Evolutionary conservation across 2,329 filamentous ascomycete species (phyloP).

Genomic region (Fusarium lateritium): DNA sequence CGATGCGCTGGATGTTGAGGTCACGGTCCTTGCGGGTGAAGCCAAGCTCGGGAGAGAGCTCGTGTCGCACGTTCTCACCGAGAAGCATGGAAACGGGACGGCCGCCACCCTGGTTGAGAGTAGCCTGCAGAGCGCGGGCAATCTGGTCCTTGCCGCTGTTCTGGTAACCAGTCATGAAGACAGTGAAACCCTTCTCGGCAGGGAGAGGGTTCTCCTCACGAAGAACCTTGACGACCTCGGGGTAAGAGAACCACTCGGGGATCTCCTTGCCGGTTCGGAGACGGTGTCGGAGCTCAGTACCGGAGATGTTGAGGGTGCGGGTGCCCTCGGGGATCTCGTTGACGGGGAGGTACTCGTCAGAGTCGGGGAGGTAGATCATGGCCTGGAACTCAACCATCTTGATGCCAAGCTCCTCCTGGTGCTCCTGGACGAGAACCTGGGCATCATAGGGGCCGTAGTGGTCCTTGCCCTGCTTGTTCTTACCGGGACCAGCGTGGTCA

Average conservation of each 20-base stretch:
- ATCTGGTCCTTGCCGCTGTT: conserved; percentile 98
- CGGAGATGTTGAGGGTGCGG: conserved; percentile 89
- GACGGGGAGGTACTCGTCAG: conserved; percentile 94
- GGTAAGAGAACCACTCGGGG: conserved; percentile 99
- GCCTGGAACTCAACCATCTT: conserved; percentile 99
- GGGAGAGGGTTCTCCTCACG: conserved; percentile 96
- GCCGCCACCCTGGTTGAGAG: conserved; percentile 97
- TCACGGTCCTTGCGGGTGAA: conserved; percentile 94
- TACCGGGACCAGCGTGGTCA: conserved; percentile 97
- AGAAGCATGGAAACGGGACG: conserved; percentile 94
- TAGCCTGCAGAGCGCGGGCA: conserved; percentile 94
- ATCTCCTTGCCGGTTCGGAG: conserved; percentile 94
- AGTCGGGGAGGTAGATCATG: conserved; percentile 98
- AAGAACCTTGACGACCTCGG: conserved; percentile 96
- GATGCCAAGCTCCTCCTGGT: conserved; percentile 96
- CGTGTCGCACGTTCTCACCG: conserved; percentile 93
- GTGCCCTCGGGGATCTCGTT: conserved; percentile 88
- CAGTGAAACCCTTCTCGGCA: conserved; percentile 93
- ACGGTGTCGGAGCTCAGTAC: conserved; percentile 91
- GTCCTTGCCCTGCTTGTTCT: conserved; percentile 97
- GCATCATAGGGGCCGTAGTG: conserved; percentile 99
- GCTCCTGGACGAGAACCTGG: conserved; percentile 95
- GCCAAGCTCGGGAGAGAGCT: conserved; percentile 94
- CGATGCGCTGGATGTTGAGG: conserved; percentile 95
- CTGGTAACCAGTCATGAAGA: conserved; percentile 97